Evolutionary conservation across 1,284 basidiomycete genomes (phyloP).

Genomic region (Crucibulum parvulum): DNA sequence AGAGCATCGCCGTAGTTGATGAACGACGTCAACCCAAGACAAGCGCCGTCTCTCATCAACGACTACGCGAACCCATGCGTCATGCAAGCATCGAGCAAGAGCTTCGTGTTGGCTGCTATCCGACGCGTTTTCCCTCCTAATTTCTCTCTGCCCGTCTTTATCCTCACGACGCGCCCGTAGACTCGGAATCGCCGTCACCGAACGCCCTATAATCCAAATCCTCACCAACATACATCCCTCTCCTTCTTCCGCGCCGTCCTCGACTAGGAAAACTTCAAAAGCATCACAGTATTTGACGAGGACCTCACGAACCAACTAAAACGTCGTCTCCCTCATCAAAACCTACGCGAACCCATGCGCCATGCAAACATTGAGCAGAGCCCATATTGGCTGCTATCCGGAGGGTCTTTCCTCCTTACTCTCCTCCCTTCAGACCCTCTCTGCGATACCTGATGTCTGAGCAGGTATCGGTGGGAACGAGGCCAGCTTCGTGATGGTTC

Average conservation of each 20-base stretch:
- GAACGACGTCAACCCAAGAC: slow-evolving; percentile 84
- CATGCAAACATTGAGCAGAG: no score
- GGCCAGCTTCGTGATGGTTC: slow-evolving; percentile 92
- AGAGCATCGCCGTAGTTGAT: slow-evolving; percentile 93
- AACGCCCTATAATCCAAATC: slow-evolving; percentile 90
- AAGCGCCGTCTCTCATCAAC: slow-evolving; percentile 79
- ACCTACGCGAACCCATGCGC: no score
- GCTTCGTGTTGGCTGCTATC: slow-evolving; percentile 95
- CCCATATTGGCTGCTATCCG: no score
- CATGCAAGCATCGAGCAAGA: slow-evolving; percentile 95
- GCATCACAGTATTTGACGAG: no score
- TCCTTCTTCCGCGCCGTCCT: no score
- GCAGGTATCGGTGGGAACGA: slow-evolving; percentile 81
- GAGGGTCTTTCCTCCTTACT: no score
- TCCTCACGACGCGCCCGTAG: slow-evolving; percentile 43
- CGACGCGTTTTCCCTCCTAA: slow-evolving; percentile 56
- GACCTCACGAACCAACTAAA: no score
- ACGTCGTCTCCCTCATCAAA: no score
- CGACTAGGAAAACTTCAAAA: no score
- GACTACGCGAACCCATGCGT: slow-evolving; percentile 93
- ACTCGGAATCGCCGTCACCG: slow-evolving; percentile 89
- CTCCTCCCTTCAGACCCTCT: slow-evolving; percentile 13
- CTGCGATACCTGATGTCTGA: slow-evolving; percentile 68
- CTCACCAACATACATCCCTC: slow-evolving; percentile 72
- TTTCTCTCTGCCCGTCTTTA: neutral